Evolutionary conservation across 164 flowering plant species (phyloP).

Genomic region (Protea cynaroides): DNA sequence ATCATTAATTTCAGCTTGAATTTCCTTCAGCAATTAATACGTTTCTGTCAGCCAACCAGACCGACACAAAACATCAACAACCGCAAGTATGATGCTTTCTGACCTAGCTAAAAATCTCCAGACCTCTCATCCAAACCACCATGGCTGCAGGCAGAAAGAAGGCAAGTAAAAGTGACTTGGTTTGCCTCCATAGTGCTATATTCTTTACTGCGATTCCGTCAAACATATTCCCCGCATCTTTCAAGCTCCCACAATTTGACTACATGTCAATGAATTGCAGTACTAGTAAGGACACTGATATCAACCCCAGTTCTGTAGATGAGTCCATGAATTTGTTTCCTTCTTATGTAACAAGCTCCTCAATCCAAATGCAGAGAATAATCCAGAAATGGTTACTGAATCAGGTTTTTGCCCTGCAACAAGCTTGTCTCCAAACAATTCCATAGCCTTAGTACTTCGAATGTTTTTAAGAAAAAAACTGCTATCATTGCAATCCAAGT

Average conservation of each 20-base stretch:
- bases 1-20: constrained; percentile 35
- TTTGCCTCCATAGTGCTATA: constrained; percentile 45
- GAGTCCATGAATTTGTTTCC: constrained; percentile 51
- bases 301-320: constrained; percentile 38
- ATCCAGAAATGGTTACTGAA: constrained; percentile 48
- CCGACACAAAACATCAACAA: constrained; percentile 59
- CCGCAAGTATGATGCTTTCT: constrained; percentile 62
- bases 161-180: constrained; percentile 46
- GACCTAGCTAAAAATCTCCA: constrained; percentile 35
- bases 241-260: constrained; percentile 47
- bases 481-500: constrained; percentile 44
- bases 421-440: constrained; percentile 42
- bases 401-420: constrained; percentile 44
- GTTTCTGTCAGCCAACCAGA: constrained; percentile 57
- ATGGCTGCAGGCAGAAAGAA: constrained; percentile 73
- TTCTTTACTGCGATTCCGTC: constrained; percentile 27
- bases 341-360: constrained; percentile 32
- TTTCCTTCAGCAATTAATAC: constrained; percentile 42
- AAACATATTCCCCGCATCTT: constrained; percentile 44
- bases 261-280: constrained; percentile 57
- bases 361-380: constrained; percentile 56
- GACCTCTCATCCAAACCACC: constrained; percentile 51
- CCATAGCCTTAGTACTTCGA: constrained; percentile 35
- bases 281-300: constrained; percentile 37
- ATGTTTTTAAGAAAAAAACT: constrained; percentile 33